A percentile compares a stretch with the other conserved stretches of the same genome.
These are phyloP conservation scores for Pichia sp. DNA, from an alignment of 1,139 yeast genomes.

Conservation along the genomic window DNA sequence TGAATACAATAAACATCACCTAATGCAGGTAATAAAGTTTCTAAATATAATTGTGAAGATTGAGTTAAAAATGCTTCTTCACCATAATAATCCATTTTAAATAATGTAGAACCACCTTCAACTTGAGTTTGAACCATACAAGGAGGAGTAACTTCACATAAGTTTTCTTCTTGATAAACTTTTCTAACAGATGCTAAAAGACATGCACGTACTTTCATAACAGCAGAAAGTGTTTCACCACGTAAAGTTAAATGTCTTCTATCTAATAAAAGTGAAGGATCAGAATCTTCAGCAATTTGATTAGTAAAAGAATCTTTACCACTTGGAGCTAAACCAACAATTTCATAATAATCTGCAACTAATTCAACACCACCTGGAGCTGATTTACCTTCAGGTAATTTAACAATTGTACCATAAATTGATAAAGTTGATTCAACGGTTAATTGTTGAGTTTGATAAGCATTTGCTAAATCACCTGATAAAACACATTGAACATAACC, in stretches of 20 bases:
- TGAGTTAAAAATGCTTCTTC: constrained; percentile 96
- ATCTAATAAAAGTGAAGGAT: constrained; percentile 85
- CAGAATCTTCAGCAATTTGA: constrained; percentile 89
- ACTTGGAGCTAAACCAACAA: constrained; percentile 89
- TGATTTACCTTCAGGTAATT: constrained; percentile 89
- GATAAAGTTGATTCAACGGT: constrained; percentile 83
- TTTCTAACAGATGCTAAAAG: constrained; percentile 69
- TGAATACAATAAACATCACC: constrained; percentile 98
- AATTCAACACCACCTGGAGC: constrained; percentile 99
- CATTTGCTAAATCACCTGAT: constrained; percentile 86
- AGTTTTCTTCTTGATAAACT: constrained; percentile 66
- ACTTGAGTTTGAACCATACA: constrained; percentile 99
- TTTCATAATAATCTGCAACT: constrained; percentile 79
- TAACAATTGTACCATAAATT: constrained; percentile 71
- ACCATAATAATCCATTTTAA: constrained; percentile 90
- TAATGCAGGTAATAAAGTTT: constrained; percentile 90
- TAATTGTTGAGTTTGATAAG: constrained; percentile 74
- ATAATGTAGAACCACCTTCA: constrained; percentile 97
- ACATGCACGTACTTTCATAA: constrained; percentile 90
- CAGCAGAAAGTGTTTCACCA: constrained; percentile 92
- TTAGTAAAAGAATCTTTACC: constrained; percentile 95
- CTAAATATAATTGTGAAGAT: constrained; percentile 93
- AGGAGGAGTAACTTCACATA: constrained; percentile 95
- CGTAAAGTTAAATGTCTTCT: constrained; percentile 92
- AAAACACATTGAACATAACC: constrained; percentile 86